Percentiles rank a stretch among this genome's conserved stretches.
Evolutionary conservation across 306 rosid species (phyloP).

Genomic region (Bauhinia variegata): DNA sequence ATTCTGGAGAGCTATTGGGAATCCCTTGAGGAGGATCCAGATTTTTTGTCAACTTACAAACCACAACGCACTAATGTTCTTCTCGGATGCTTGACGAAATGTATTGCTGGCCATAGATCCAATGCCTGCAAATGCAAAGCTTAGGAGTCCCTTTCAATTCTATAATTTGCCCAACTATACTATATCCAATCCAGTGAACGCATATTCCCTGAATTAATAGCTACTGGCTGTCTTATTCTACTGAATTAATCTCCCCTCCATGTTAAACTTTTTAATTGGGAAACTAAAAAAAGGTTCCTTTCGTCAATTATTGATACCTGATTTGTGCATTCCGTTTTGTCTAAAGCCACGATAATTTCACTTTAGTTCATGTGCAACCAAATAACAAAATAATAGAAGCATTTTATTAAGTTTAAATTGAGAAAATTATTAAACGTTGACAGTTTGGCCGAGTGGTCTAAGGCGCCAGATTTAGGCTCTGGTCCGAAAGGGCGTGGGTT

Average conservation of each 20-base stretch:
- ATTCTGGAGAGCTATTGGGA: slow-evolving; percentile 58
- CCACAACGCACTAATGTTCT: slow-evolving; percentile 40
- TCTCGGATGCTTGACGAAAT: slow-evolving; percentile 60
- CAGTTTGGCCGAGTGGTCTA: slow-evolving; percentile 96
- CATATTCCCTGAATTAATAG: slow-evolving; percentile 33
- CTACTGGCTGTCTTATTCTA: too few species aligned
- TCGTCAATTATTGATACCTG: background rate
- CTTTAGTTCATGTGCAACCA: too few species aligned
- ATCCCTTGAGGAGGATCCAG: slow-evolving; percentile 64
- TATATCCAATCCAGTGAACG: slow-evolving; percentile 30
- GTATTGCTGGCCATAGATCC: slow-evolving; percentile 46
- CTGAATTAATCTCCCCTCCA: too few species aligned
- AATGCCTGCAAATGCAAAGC: slow-evolving; percentile 41
- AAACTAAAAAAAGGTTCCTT: background rate
- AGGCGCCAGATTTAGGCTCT: slow-evolving; percentile 91
- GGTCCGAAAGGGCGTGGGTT: slow-evolving; percentile 98
- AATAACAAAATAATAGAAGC: too few species aligned
- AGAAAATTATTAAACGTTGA: background rate
- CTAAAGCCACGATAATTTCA: background rate
- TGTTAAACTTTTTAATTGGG: too few species aligned
- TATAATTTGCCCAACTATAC: slow-evolving; percentile 28
- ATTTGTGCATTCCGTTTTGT: background rate
- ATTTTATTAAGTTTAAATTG: too few species aligned
- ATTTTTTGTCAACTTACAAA: slow-evolving; percentile 61
- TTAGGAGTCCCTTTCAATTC: slow-evolving; percentile 8